Evolutionary conservation across 306 rosid genomes (phyloP).

Genomic region (Lupinus albus): DNA sequence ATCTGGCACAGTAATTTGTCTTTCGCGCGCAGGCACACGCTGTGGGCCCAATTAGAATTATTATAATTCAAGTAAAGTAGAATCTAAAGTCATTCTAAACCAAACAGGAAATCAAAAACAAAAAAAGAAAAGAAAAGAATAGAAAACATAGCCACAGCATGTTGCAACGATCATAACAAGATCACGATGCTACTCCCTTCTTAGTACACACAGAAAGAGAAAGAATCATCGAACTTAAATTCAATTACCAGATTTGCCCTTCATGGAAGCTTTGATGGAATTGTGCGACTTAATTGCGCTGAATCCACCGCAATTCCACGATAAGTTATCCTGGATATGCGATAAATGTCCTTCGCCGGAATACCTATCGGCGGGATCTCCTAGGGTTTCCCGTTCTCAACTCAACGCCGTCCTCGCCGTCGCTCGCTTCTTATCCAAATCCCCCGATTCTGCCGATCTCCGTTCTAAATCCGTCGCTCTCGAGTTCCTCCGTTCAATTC

Average conservation of each 20-base stretch:
- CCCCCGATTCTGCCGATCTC: conserved; percentile 65
- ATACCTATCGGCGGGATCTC: conserved; percentile 67
- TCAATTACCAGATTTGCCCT: neutral
- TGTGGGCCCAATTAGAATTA: too few species aligned
- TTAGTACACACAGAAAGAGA: conserved; percentile 26
- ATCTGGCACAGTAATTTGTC: too few species aligned
- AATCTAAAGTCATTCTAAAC: conserved; percentile 28
- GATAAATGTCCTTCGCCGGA: conserved; percentile 79
- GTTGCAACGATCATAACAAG: conserved; percentile 32
- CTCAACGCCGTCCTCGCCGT: conserved; percentile 93
- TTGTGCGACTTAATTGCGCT: conserved; percentile 88
- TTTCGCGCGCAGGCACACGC: too few species aligned
- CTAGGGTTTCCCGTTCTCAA: conserved; percentile 82
- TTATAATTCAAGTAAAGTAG: neutral
- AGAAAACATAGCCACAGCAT: conserved; percentile 11
- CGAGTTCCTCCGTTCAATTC: conserved; percentile 77
- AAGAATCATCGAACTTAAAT: neutral
- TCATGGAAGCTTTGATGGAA: conserved; percentile 95
- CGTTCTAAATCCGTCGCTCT: conserved; percentile 70
- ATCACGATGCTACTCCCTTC: conserved; percentile 22
- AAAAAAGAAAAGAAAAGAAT: neutral
- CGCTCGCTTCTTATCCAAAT: conserved; percentile 77
- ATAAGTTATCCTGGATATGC: conserved; percentile 83
- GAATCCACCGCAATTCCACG: conserved; percentile 73
- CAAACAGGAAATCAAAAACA: neutral